Evolutionary conservation across 495 filamentous ascomycete species (phyloP).

Genomic region (Neurospora africana): DNA sequence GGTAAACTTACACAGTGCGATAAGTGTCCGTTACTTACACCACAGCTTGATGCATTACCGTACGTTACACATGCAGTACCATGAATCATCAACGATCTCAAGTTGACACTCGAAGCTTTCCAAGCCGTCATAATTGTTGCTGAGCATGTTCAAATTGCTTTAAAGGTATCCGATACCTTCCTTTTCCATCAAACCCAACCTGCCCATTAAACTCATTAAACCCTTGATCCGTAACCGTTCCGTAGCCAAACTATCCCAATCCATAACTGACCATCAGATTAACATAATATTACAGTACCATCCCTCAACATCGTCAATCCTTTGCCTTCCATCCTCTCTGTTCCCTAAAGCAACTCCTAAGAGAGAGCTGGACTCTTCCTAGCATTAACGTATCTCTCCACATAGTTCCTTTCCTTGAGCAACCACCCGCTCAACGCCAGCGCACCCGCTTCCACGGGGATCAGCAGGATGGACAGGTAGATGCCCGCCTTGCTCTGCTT

Average conservation of each 20-base stretch:
- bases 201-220: not conserved
- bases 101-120: not conserved
- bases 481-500: constrained; percentile 38
- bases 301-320: not conserved
- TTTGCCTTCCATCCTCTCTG: not conserved
- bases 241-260: not conserved
- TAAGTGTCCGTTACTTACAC: not conserved
- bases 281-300: not conserved
- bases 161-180: not conserved
- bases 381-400: constrained; percentile 11
- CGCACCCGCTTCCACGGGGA: constrained; percentile 38
- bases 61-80: not conserved
- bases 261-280: not conserved
- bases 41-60: not conserved
- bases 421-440: constrained; percentile 31
- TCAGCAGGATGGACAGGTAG: constrained; percentile 40
- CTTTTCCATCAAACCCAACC: not conserved
- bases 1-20: not conserved
- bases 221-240: not conserved
- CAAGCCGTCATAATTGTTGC: not conserved
- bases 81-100: not conserved
- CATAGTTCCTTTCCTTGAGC: constrained; percentile 29
- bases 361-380: constrained; percentile 13
- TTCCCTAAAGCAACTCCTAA: not conserved
- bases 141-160: not conserved